A percentile compares a stretch with the other conserved stretches of the same genome.
Conservation (phyloP, 352 stramenopile genomes). For the Phytopythium aichiense region DNA sequence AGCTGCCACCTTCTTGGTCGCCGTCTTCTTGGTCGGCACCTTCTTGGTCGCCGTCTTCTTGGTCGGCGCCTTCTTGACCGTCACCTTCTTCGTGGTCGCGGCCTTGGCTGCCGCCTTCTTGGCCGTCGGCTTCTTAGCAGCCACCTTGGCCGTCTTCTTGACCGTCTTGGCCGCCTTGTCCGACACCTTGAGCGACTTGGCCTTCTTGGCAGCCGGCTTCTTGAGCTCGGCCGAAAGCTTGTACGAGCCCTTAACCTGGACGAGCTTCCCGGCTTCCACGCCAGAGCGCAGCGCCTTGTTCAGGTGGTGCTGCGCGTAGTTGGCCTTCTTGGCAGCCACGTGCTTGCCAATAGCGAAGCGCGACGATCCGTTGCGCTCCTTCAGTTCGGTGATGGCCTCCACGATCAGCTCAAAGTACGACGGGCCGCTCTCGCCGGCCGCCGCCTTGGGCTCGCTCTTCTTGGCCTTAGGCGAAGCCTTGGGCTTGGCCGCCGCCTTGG, state of each 20-base stretch:
- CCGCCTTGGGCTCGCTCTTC: constrained; percentile 18
- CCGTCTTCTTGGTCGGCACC: constrained; percentile 32
- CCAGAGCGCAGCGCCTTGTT: constrained; percentile 89
- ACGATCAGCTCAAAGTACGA: constrained; percentile 90
- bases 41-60: constrained; percentile 42
- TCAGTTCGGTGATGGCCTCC: constrained; percentile 87
- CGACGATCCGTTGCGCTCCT: constrained; percentile 92
- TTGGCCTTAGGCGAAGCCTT: constrained; percentile 26
- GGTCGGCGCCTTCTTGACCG: constrained; percentile 54
- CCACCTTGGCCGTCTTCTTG: constrained; percentile 45
- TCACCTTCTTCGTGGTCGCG: constrained; percentile 51
- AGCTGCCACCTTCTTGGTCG: constrained; percentile 22
- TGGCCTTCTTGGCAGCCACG: constrained; percentile 81
- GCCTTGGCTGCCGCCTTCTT: constrained; percentile 39
- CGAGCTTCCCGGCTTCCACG: constrained; percentile 84
- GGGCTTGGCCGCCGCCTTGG: constrained; percentile 20
- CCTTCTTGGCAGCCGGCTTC: constrained; percentile 56
- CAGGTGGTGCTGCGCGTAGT: constrained; percentile 78
- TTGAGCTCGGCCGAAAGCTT: constrained; percentile 68
- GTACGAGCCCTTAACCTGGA: constrained; percentile 85
- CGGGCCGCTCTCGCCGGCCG: constrained; percentile 33
- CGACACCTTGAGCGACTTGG: constrained; percentile 64
- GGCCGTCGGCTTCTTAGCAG: constrained; percentile 37
- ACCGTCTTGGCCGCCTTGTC: constrained; percentile 34
- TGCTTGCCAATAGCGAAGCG: constrained; percentile 90